Base-by-base conservation (phyloP, 306 rosid species). In the Vachellia collinsii region DNA sequence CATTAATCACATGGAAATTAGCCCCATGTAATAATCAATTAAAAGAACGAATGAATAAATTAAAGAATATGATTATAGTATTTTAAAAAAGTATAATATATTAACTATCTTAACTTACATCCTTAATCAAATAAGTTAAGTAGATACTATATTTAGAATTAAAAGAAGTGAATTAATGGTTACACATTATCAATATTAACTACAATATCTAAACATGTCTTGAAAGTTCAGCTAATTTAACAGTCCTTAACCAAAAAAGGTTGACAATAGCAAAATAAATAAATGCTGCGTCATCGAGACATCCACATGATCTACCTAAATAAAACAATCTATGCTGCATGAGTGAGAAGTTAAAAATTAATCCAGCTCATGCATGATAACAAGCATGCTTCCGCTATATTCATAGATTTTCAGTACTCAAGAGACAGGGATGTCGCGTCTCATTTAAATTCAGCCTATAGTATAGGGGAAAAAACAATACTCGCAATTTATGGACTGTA, bases 401-500 rank as follows among this genome's bases (percentile, higher is more conserved):
- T 22, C 20, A 59, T 59, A 59, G 29, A 58, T 4, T 62, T 62
- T 62, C 42, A 62, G 3, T 25, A 62, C 34, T 62, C 38, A 62
- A 11, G 69, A 29, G 20, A 4, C 66, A 1, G 23, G 16, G 38
- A 59, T 3, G 5, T 59, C 4, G 36, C 3, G 38, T 29, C 41
- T 25, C 67, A 4, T 58, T 59, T 11, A 63, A 14, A 8, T 8
- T 14, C 1, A 29, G 34, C 34, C 34, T 29, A 29, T 29, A 29
- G 34, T 29, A 29, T 29, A 29, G 34, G 34, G 70, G 17, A 64
- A 64, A 63, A 46, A 48, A 48, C 13, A 48, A 48, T 50, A 66
- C 34, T 29, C 34, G 77, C 77, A 51, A 77, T 58, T 64, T 74
- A 37, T 29, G 77, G 51, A 66, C 20, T 7, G 23, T 3, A 8